phyloP scores from a whole-genome alignment of 305 asterid genomes.

The Solanum chacoense region DNA sequence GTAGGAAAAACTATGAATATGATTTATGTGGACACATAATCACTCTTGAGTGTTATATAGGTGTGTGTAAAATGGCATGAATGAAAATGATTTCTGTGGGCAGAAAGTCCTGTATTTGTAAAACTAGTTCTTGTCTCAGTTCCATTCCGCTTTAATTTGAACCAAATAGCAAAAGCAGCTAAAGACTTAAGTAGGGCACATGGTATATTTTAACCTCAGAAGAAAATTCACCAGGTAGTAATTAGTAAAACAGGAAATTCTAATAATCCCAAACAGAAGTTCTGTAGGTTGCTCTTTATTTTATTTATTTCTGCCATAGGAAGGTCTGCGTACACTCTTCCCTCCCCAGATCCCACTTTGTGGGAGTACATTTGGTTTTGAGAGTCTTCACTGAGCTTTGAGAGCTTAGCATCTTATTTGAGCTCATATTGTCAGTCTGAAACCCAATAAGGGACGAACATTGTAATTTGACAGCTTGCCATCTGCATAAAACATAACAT shows the following conservation, averaged over 20 bases:
- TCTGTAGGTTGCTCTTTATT: neutral
- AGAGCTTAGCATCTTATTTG: neutral
- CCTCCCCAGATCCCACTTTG: neutral
- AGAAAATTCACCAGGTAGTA: neutral
- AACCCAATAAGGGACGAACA: neutral
- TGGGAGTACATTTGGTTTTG: neutral
- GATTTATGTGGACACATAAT: neutral
- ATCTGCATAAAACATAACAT: neutral
- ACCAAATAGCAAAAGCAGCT: neutral
- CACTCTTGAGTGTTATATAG: neutral
- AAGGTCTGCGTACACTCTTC: neutral
- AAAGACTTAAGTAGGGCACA: neutral
- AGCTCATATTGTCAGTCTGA: neutral
- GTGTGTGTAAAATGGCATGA: neutral
- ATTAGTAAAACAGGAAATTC: neutral
- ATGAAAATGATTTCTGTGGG: neutral
- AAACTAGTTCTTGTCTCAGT: neutral
- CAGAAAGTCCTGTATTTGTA: neutral
- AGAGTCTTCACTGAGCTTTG: neutral
- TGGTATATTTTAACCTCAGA: neutral
- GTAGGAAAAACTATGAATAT: neutral
- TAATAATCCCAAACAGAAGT: neutral
- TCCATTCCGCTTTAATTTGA: neutral
- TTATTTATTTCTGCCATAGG: neutral
- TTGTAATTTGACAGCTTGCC: neutral